These are phyloP conservation scores for Bromus sterilis DNA, from an alignment of 176 grass and related monocot genomes.

Conservation along the genomic window DNA sequence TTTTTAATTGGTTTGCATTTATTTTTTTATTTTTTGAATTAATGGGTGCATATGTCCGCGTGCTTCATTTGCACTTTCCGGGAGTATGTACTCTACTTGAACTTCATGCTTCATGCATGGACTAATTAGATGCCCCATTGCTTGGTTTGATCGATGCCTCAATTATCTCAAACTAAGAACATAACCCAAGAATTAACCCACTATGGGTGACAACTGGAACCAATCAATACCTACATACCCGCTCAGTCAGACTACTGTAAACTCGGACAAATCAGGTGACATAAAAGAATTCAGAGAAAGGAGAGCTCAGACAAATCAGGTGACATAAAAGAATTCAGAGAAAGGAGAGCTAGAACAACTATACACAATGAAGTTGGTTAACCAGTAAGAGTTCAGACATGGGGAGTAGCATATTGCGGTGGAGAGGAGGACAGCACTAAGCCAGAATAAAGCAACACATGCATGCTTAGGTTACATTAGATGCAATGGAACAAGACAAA, in stretches of 20 bases:
- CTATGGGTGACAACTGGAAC: neutral
- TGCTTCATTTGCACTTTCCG: too few species aligned
- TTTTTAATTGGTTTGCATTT: too few species aligned
- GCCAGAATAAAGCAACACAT: neutral
- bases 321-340: neutral
- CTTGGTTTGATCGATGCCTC: neutral
- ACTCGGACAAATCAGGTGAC: neutral
- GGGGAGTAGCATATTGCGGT: neutral
- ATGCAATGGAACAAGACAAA: neutral
- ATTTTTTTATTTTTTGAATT: too few species aligned
- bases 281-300: neutral
- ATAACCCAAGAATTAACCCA: neutral
- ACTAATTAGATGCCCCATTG: too few species aligned
- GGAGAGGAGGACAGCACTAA: neutral
- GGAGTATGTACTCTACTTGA: too few species aligned
- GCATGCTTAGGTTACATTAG: neutral
- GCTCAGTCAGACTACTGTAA: neutral
- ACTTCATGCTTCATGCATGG: too few species aligned
- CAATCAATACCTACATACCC: neutral
- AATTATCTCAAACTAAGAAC: neutral
- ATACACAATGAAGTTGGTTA: neutral
- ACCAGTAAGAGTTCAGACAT: too few species aligned
- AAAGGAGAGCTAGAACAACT: neutral
- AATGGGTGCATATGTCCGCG: too few species aligned
- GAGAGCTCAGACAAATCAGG: neutral